A percentile compares a stretch with the other conserved stretches of the same genome.
Evolutionary conservation across 805 yeast species (phyloP).

Genomic region (Dipodascopsis uninucleata): DNA sequence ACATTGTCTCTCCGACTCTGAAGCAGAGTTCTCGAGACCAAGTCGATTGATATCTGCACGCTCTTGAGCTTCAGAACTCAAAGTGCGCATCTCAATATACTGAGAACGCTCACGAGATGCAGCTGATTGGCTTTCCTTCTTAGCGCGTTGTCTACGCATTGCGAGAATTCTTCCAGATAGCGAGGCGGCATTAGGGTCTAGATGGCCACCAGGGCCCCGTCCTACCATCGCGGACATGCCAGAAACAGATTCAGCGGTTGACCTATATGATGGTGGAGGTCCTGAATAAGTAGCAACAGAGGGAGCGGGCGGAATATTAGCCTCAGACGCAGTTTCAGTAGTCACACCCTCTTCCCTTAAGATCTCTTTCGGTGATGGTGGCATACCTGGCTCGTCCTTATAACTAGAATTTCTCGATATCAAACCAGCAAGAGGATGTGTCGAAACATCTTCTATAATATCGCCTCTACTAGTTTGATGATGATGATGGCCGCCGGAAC

Average conservation of each 20-base stretch:
- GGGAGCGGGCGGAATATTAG: no score
- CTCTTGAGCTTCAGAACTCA: constrained; percentile 24
- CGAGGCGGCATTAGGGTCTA: constrained; percentile 4
- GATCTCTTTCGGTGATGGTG: constrained; percentile 17
- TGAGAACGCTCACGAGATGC: constrained; percentile 7
- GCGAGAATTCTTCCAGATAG: constrained; percentile 11
- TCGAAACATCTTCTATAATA: constrained; percentile 14
- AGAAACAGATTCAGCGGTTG: background rate
- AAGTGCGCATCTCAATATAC: constrained; percentile 20
- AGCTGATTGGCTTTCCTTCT: constrained; percentile 2
- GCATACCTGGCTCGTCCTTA: constrained; percentile 16
- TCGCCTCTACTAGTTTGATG: constrained; percentile 11
- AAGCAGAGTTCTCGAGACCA: constrained; percentile 22
- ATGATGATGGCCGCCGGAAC: constrained; percentile 11
- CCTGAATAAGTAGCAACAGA: no score
- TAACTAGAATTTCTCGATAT: constrained; percentile 9
- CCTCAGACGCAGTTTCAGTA: no score
- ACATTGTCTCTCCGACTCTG: constrained; percentile 19
- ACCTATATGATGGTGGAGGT: no score
- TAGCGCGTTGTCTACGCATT: constrained; percentile 4
- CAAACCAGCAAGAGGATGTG: constrained; percentile 14
- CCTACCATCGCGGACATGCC: no score
- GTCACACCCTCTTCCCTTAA: constrained; percentile 7
- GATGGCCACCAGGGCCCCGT: no score
- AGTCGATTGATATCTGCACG: constrained; percentile 21